phyloP scores from a whole-genome alignment of 2,329 filamentous ascomycete genomes.

The Fonsecaea nubica region DNA sequence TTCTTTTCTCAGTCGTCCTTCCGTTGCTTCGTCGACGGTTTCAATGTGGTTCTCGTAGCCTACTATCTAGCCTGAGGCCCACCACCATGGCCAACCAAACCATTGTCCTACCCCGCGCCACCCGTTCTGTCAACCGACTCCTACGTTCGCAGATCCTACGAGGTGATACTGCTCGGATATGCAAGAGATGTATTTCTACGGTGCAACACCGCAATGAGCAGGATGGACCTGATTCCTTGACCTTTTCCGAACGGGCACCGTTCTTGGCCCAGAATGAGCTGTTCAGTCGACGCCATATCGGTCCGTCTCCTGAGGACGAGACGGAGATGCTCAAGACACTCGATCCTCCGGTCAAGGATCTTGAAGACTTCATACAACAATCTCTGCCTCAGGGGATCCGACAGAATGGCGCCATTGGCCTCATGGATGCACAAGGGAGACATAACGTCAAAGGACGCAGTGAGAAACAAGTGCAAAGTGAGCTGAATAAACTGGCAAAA shows the following conservation, averaged over 20 bases:
- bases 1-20: not conserved
- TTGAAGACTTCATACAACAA: constrained; percentile 84
- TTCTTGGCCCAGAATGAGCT: constrained; percentile 23
- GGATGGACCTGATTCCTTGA: not conserved
- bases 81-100: constrained; percentile 12
- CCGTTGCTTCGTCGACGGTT: not conserved
- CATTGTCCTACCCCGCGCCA: constrained; percentile 12
- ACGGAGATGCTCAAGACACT: constrained; percentile 81
- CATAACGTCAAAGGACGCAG: constrained; percentile 50
- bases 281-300: constrained; percentile 75
- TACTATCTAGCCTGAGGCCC: not conserved
- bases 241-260: not conserved
- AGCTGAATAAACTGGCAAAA: constrained; percentile 25
- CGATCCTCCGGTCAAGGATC: constrained; percentile 71
- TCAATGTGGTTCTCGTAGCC: constrained; percentile 6
- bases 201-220: constrained; percentile 15
- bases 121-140: constrained; percentile 22
- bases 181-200: constrained; percentile 28
- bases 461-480: constrained; percentile 52
- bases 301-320: constrained; percentile 93
- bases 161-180: constrained; percentile 20
- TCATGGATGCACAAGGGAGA: constrained; percentile 53
- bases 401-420: constrained; percentile 61
- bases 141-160: constrained; percentile 18
- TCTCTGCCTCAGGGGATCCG: constrained; percentile 83